phyloP scores from a whole-genome alignment of 768 basidiomycete genomes.

The Paxillus rubicundulus region DNA sequence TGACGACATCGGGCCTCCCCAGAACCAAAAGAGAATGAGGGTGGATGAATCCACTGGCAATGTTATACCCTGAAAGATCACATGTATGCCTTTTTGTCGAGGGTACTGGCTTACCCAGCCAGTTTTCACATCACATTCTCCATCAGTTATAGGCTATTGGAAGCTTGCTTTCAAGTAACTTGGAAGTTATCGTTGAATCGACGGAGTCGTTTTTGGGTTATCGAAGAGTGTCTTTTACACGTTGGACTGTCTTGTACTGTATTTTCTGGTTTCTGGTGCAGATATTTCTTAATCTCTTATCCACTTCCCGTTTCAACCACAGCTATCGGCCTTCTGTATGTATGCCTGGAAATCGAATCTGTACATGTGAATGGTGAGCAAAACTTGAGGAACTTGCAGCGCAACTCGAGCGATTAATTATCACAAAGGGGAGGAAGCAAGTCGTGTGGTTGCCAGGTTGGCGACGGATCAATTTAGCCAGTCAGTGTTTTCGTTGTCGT shows the following conservation, averaged over 20 bases:
- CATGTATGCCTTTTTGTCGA: constrained; percentile 19
- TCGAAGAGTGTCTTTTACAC: constrained; percentile 23
- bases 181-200: constrained; percentile 32
- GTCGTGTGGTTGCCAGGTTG: constrained; percentile 27
- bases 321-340: constrained; percentile 34
- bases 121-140: constrained; percentile 19
- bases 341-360: constrained; percentile 28
- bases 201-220: constrained; percentile 35
- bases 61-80: constrained; percentile 53
- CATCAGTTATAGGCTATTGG: constrained; percentile 30
- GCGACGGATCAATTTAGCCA: constrained; percentile 19
- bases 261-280: constrained; percentile 21
- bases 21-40: constrained; percentile 71
- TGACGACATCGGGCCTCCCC: constrained; percentile 49
- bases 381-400: background rate
- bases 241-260: constrained; percentile 38
- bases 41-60: constrained; percentile 50
- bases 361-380: constrained; percentile 9
- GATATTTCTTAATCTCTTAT: constrained; percentile 8
- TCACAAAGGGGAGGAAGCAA: background rate
- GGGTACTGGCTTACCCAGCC: constrained; percentile 23
- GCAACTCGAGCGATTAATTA: too few species aligned
- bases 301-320: constrained; percentile 13
- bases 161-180: constrained; percentile 24
- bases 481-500: constrained; percentile 10